These are phyloP conservation scores for Croton laevigatus DNA, from an alignment of 441 rosid species.

Conservation along the genomic window DNA sequence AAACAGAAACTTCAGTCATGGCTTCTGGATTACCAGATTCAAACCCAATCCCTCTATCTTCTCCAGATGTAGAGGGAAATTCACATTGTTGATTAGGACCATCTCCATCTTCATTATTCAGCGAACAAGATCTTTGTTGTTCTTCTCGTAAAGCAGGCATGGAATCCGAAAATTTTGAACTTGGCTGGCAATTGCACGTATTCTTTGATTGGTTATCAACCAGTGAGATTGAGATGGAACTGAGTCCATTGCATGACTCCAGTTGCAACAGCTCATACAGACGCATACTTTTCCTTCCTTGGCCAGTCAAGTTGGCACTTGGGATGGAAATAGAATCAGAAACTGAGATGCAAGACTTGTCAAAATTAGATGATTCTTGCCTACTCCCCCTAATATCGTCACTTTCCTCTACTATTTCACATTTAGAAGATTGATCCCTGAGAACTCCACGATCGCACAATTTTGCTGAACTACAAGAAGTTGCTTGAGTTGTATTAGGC, in stretches of 20 bases:
- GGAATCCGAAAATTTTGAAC: constrained; percentile 28
- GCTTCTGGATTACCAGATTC: constrained; percentile 34
- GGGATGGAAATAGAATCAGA: constrained; percentile 32
- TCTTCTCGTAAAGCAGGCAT: constrained; percentile 28
- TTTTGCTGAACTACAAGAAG: constrained; percentile 32
- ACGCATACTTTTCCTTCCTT: constrained; percentile 70
- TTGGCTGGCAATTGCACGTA: constrained; percentile 31
- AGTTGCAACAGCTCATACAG: constrained; percentile 86
- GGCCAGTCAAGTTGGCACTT: constrained; percentile 45
- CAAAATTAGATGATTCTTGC: constrained; percentile 26
- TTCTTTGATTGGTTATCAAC: constrained; percentile 29
- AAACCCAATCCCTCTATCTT: constrained; percentile 43
- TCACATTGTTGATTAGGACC: constrained; percentile 41
- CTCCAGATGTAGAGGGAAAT: constrained; percentile 79
- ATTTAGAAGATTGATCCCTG: constrained; percentile 35
- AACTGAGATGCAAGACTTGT: constrained; percentile 29
- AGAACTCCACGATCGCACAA: constrained; percentile 33
- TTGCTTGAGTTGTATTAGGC: constrained; percentile 31
- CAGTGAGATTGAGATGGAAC: constrained; percentile 26
- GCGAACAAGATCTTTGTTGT: constrained; percentile 28
- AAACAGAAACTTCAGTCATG: constrained; percentile 35
- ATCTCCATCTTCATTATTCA: constrained; percentile 35
- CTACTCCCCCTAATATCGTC: constrained; percentile 31
- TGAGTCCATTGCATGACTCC: constrained; percentile 55
- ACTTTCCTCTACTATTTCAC: constrained; percentile 50